Conservation (phyloP, 345 rosid species). For the Aquilaria sinensis region DNA sequence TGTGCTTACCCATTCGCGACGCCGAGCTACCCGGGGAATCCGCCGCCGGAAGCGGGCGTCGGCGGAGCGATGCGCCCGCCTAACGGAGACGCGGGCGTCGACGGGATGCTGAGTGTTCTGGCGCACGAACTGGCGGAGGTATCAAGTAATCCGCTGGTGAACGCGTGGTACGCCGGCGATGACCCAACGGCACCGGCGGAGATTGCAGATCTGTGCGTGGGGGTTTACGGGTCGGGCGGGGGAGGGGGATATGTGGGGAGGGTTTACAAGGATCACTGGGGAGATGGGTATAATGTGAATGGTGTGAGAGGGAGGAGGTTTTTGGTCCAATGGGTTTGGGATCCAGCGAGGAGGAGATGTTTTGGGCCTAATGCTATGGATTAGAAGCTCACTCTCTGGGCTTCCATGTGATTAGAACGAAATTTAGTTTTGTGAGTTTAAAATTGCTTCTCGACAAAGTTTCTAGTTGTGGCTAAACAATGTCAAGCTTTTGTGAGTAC, state of each 20-base stretch:
- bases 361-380: constrained; percentile 58
- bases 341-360: constrained; percentile 47
- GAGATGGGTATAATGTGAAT: constrained; percentile 45
- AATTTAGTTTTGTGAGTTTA: too few relatives aligned
- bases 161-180: constrained; percentile 63
- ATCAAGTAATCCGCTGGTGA: constrained; percentile 49
- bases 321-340: constrained; percentile 60
- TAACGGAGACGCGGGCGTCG: constrained; percentile 49
- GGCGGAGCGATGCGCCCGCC: constrained; percentile 40
- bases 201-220: constrained; percentile 59
- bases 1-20: constrained; percentile 62
- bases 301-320: constrained; percentile 53
- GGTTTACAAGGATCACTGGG: constrained; percentile 41
- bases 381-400: constrained; percentile 10
- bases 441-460: too few relatives aligned
- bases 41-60: constrained; percentile 23
- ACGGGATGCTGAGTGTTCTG: constrained; percentile 60
- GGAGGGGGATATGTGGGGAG: constrained; percentile 56
- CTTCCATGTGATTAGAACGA: too few relatives aligned
- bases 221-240: constrained; percentile 49
- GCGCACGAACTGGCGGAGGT: constrained; percentile 65
- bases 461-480: too few relatives aligned
- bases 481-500: too few relatives aligned
- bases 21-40: constrained; percentile 37
- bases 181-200: constrained; percentile 53